Evolutionary conservation across 176 grass and related monocot genomes (phyloP), one percentile per base, ranked within the genome.

Genomic region (Musa troglodytarum): DNA sequence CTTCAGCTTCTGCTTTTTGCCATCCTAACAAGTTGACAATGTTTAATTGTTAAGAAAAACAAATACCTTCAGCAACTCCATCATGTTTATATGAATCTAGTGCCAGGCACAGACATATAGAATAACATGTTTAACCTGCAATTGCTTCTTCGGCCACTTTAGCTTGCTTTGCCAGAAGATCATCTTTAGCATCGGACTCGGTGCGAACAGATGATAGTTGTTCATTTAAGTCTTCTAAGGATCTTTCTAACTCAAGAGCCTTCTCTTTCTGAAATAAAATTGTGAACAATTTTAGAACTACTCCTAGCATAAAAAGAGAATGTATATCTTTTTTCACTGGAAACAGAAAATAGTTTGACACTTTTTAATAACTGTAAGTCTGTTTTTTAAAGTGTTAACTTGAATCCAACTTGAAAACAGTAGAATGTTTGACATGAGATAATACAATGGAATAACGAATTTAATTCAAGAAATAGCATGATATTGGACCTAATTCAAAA

Each of bases 121-220:
- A 9, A 70, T 70, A 20, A 70, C n/a, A 51, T 69, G 34, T 51
- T 20, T 70, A 70, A 70, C 68, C 68, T 71, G 65, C 49, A 76
- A 81, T 68, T 20, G 83, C 83, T 72, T 85, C 78, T 58, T 85
- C 53, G 2, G 83, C 62, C n/a, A 85, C 72, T 64, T 85, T 81
- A 50, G 62, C 62, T 81, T 85, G 83, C 74, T 85, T 81, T 64
- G 70, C 77, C 50, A 85, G 66, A 28, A 85, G 72, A 28, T 76
- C 83, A 10, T 85, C 78, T 71, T 85, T 85, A 71, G 83, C 65
- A 53, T 72, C 56, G 13, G 83, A 85, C 34, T 81, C 78, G 1
- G 72, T 51, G 11, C 71, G 65, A 56, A 49, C 78, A 28, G 69
- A 74, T 65, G 74, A 70, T 61, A 85, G 78, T 49, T 85, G 34